These are phyloP conservation scores for Fusarium sp. DNA, from an alignment of 2,329 filamentous ascomycete genomes.

Conservation along the genomic window DNA sequence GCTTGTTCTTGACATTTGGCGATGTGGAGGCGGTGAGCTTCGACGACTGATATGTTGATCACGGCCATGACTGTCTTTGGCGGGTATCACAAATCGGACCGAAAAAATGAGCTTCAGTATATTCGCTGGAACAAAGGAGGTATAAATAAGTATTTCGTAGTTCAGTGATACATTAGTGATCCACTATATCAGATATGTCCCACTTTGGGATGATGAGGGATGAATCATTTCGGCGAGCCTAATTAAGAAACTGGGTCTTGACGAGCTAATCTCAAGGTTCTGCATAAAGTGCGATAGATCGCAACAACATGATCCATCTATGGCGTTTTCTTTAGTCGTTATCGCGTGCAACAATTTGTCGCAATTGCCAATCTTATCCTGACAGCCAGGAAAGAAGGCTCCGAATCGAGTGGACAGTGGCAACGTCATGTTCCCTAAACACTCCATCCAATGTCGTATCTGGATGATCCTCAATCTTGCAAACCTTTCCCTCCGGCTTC, in stretches of 20 bases:
- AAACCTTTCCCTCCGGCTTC: accelerated
- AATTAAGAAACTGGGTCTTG: neutral
- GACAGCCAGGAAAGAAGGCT: constrained; percentile 20
- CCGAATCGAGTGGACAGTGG: constrained; percentile 14
- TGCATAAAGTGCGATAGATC: accelerated
- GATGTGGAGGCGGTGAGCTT: neutral
- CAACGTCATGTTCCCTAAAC: neutral
- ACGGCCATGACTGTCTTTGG: neutral
- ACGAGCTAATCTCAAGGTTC: neutral
- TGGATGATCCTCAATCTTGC: constrained; percentile 2
- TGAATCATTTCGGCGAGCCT: constrained; percentile 1
- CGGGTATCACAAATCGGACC: accelerated
- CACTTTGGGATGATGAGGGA: neutral
- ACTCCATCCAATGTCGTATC: neutral
- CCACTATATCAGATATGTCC: neutral
- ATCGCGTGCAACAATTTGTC: neutral
- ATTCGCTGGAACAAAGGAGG: too few relatives aligned
- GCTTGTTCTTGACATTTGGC: neutral
- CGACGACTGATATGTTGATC: neutral
- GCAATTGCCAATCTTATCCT: accelerated
- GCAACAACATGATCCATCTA: accelerated
- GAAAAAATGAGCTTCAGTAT: accelerated
- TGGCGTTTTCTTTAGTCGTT: neutral
- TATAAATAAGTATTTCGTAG: neutral
- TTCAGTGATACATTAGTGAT: neutral